Evolutionary conservation across 352 stramenopile species (phyloP), one percentile per base, ranked within the genome.

Genomic region (Phytopythium sindhum): DNA sequence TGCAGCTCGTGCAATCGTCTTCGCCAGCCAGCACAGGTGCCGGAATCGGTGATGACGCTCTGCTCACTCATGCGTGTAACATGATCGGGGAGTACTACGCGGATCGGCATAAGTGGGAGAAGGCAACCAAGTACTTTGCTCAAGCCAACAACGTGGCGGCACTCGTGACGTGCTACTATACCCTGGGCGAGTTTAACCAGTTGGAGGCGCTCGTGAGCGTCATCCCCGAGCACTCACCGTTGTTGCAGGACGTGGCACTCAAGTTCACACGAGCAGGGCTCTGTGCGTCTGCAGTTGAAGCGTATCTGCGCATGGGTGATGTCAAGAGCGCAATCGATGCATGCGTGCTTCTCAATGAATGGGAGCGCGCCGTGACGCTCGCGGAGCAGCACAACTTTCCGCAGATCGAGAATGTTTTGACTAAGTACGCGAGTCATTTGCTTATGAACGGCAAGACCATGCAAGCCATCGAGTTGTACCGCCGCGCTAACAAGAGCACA

Each of bases 311-410:
- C 48, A 89, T 93, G 67, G 85, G 86, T n/a, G 82, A 98, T 60
- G 69, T 95, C 41, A 98, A 98, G 77, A 80, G 73, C 26, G 94
- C 94, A 7, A 97, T 98, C 51, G 95, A 98, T 60, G 88, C 85
- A 15, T 98, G 93, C 37, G 92, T 98, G 23, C 62, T 97, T 3
- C 66, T 98, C 39, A 98, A 98, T 68, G 86, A 98, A 44, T 98
- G 93, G 91, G 90, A 95, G 59, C 74, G 76, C 11, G 95, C 95
- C 31, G 88, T 98, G 42, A 69, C 89, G 29, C 78, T 98, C 2
- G 94, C 93, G 0, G 88, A 97, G 61, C 72, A 96, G 66, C 89
- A 98, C 75, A 81, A 97, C 61, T 98, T 97, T 60, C 90, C 90
- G 14, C 93, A 98, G 67, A 97, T 98, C 44, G 95, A 98, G 68